phyloP scores from a whole-genome alignment of 2,329 filamentous ascomycete genomes.

The Calycina marina region DNA sequence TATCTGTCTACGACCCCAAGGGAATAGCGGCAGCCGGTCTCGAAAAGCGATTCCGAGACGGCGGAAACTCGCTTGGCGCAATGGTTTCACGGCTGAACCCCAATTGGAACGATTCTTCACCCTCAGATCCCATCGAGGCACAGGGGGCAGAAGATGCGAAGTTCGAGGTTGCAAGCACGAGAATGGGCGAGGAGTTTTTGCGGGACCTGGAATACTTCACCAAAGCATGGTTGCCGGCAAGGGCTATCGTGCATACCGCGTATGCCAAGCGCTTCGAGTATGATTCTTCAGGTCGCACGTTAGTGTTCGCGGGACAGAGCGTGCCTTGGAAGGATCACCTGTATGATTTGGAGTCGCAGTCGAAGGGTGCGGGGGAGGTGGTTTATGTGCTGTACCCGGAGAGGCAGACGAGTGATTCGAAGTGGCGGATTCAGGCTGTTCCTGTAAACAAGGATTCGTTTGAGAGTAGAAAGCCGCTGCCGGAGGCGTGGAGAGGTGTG shows the following conservation, averaged over 20 bases:
- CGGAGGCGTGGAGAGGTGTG: slow-evolving; percentile 82
- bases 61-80: slow-evolving; percentile 71
- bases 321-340: slow-evolving; percentile 96
- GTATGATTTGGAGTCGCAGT: slow-evolving; percentile 64
- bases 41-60: slow-evolving; percentile 69
- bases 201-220: slow-evolving; percentile 65
- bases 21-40: slow-evolving; percentile 56
- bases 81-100: slow-evolving; percentile 70
- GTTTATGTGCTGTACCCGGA: slow-evolving; percentile 90
- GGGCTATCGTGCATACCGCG: slow-evolving; percentile 61
- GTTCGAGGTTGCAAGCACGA: slow-evolving; percentile 61
- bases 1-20: slow-evolving; percentile 64
- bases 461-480: slow-evolving; percentile 78
- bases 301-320: slow-evolving; percentile 63
- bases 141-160: slow-evolving; percentile 68
- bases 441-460: slow-evolving; percentile 75
- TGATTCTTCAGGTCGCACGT: slow-evolving; percentile 61
- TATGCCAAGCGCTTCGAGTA: slow-evolving; percentile 54
- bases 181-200: slow-evolving; percentile 83
- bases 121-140: slow-evolving; percentile 37
- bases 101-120: slow-evolving; percentile 56
- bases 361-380: slow-evolving; percentile 34
- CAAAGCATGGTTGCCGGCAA: slow-evolving; percentile 73
- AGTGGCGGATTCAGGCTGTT: slow-evolving; percentile 93
- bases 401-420: slow-evolving; percentile 55